Conservation (phyloP, 139 green algal genomes). For the Chlorella vulgaris region DNA sequence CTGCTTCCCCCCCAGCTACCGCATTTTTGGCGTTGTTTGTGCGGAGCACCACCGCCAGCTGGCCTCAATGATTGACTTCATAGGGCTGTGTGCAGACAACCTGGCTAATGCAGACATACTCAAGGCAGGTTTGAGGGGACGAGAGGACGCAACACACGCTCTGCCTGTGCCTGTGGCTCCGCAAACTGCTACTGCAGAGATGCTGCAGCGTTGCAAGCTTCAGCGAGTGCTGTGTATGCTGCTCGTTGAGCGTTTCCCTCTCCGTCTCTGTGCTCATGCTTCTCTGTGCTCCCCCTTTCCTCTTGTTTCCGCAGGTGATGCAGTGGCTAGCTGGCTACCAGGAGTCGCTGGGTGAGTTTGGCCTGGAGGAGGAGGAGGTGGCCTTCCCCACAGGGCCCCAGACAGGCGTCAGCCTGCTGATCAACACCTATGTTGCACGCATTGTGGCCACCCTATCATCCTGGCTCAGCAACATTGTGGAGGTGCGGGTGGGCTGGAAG, state of each 20-base stretch:
- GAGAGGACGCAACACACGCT: not conserved
- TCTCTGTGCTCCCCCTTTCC: not conserved
- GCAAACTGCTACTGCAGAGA: not conserved
- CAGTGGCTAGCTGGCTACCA: slow-evolving; percentile 80
- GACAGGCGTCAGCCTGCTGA: slow-evolving; percentile 67
- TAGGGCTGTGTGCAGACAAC: slow-evolving; percentile 68
- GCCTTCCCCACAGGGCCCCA: slow-evolving; percentile 37
- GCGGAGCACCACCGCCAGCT: slow-evolving; percentile 75
- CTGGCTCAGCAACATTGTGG: slow-evolving; percentile 88
- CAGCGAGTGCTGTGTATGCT: not conserved
- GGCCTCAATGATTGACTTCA: slow-evolving; percentile 72
- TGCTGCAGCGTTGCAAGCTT: no score
- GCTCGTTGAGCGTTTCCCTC: not conserved
- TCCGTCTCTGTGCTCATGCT: not conserved
- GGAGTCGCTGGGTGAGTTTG: slow-evolving; percentile 71
- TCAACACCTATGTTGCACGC: slow-evolving; percentile 77
- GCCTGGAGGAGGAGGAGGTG: slow-evolving; percentile 67
- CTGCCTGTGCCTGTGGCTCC: not conserved
- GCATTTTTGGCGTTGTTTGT: slow-evolving; percentile 70
- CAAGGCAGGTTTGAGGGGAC: not conserved
- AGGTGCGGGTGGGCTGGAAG: slow-evolving; percentile 30
- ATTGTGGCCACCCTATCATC: slow-evolving; percentile 66
- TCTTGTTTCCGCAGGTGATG: slow-evolving; percentile 60
- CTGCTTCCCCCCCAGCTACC: slow-evolving; percentile 85
- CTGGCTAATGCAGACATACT: slow-evolving; percentile 81